phyloP scores from a whole-genome alignment of 768 basidiomycete genomes.

The Xerocomellus chrysenteron region DNA sequence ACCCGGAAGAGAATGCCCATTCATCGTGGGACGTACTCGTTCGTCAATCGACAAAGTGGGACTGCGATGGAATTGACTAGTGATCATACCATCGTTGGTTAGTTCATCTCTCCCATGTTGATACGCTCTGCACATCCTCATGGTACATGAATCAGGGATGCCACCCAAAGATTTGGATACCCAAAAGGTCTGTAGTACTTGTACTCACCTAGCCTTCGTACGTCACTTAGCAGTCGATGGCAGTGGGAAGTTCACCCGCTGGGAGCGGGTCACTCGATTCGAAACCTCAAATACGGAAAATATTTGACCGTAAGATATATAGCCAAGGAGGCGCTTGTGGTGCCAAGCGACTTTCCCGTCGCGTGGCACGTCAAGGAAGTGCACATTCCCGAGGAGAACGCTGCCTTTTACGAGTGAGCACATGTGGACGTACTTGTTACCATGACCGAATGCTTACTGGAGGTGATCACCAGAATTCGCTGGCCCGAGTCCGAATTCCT shows the following conservation, averaged over 20 bases:
- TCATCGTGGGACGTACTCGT: slow-evolving; percentile 31
- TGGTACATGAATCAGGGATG: slow-evolving; percentile 21
- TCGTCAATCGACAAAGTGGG: slow-evolving; percentile 33
- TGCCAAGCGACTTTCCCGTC: slow-evolving; percentile 28
- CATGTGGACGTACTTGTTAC: background rate
- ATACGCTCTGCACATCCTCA: background rate
- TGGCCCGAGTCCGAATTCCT: slow-evolving; percentile 30
- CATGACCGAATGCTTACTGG: background rate
- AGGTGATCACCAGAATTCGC: slow-evolving; percentile 18
- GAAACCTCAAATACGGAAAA: slow-evolving; percentile 33
- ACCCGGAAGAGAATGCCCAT: slow-evolving; percentile 24
- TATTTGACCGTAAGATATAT: slow-evolving; percentile 28
- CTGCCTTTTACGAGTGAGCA: slow-evolving; percentile 29
- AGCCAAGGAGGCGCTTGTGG: slow-evolving; percentile 22
- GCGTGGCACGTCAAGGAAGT: slow-evolving; percentile 31
- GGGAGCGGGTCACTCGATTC: slow-evolving; percentile 31
- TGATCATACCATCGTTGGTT: slow-evolving; percentile 25
- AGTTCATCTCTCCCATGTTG: background rate
- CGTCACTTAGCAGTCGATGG: background rate
- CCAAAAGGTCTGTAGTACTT: slow-evolving; percentile 23
- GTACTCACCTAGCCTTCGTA: background rate
- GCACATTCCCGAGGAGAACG: slow-evolving; percentile 24
- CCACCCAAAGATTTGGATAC: slow-evolving; percentile 28
- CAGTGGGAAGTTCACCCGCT: slow-evolving; percentile 32
- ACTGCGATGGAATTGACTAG: slow-evolving; percentile 31